Percentiles rank a stretch among this genome's conserved stretches.
These are phyloP conservation scores for Bipolaris zeicola DNA, from an alignment of 2,329 filamentous ascomycete genomes.

Conservation along the genomic window DNA sequence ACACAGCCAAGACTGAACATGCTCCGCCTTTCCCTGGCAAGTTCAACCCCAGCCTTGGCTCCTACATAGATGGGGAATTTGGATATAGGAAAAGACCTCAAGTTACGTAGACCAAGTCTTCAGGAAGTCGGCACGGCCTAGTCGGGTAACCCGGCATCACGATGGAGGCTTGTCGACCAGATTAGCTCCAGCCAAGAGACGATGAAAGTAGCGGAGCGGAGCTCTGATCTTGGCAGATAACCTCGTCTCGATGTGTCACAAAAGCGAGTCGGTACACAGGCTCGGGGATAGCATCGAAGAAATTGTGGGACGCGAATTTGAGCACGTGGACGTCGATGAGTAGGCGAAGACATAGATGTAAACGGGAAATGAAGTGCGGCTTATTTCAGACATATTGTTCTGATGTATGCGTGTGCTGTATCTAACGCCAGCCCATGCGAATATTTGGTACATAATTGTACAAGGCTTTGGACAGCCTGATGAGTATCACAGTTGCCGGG, in stretches of 20 bases:
- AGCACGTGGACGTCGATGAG: not conserved
- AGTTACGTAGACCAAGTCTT: constrained; percentile 7
- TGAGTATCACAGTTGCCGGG: not conserved
- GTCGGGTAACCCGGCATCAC: not conserved
- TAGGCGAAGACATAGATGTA: not conserved
- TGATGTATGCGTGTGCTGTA: constrained; percentile 9
- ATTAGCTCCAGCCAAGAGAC: constrained; percentile 11
- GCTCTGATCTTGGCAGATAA: constrained; percentile 5
- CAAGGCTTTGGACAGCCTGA: constrained; percentile 10
- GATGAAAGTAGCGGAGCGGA: constrained; percentile 8
- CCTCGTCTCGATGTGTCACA: constrained; percentile 6
- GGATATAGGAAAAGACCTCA: not conserved
- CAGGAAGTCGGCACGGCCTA: not conserved
- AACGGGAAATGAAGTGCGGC: not conserved
- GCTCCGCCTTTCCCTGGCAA: not conserved
- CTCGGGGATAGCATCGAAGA: not conserved
- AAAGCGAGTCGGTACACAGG: not conserved
- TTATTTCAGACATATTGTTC: constrained; percentile 1
- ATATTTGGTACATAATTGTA: constrained; percentile 35
- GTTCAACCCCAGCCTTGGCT: constrained; percentile 7
- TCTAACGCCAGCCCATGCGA: constrained; percentile 37
- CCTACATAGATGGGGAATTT: constrained; percentile 1
- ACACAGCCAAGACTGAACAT: not conserved
- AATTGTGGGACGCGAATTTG: not conserved
- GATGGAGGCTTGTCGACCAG: not conserved